Conservation (phyloP, 1,139 yeast genomes). For the Taphrina confusa region DNA sequence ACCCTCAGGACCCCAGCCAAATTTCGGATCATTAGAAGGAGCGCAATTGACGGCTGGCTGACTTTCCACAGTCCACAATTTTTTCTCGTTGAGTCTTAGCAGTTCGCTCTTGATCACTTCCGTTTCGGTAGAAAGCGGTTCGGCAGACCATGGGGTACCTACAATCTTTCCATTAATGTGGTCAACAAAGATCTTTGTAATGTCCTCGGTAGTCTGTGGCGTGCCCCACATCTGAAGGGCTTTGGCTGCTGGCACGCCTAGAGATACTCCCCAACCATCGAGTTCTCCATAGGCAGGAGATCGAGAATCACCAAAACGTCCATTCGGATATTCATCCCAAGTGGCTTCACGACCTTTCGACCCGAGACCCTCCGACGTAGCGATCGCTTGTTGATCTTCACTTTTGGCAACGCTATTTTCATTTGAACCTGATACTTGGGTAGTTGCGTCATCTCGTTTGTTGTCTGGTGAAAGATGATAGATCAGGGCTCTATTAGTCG, state of each 20-base stretch:
- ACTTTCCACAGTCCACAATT: conserved; percentile 85
- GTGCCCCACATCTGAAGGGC: conserved; percentile 82
- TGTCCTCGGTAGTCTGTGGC: conserved; percentile 65
- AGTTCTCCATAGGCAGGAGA: conserved; percentile 96
- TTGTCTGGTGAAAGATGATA: neutral
- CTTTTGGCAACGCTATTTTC: neutral
- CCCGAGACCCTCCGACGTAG: conserved; percentile 35
- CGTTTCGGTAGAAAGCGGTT: conserved; percentile 80
- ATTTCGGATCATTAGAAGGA: conserved; percentile 74
- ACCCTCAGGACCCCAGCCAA: conserved; percentile 94
- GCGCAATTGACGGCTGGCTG: conserved; percentile 89
- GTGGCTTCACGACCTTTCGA: conserved; percentile 85
- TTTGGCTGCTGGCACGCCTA: conserved; percentile 68
- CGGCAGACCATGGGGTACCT: conserved; percentile 87
- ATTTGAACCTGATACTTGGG: neutral
- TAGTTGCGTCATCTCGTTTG: neutral
- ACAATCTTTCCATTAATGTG: conserved; percentile 76
- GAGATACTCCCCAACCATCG: conserved; percentile 93
- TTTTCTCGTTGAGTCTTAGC: conserved; percentile 69
- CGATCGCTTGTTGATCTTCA: conserved; percentile 14
- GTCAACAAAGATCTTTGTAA: conserved; percentile 66
- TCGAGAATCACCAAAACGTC: conserved; percentile 94
- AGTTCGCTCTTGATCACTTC: conserved; percentile 89
- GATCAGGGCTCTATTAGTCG: neutral
- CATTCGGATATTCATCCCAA: conserved; percentile 98